These are phyloP conservation scores for Adansonia grandidieri DNA, from an alignment of 441 rosid genomes.

Conservation along the genomic window DNA sequence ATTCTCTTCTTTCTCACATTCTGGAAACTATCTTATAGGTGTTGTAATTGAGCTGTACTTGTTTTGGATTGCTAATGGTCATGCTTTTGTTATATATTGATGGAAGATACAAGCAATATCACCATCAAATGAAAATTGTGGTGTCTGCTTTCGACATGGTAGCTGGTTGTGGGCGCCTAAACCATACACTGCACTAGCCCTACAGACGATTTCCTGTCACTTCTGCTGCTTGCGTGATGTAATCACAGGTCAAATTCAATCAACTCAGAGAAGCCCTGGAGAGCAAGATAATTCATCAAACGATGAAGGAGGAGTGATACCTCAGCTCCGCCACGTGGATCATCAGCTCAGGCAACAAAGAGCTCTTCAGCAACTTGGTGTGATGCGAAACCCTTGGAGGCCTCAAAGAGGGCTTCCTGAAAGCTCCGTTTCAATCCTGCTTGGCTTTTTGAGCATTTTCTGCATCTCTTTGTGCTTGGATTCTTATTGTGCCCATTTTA, in stretches of 20 bases:
- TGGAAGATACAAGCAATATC: constrained; percentile 70
- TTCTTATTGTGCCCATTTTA: not conserved
- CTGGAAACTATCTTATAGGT: not conserved
- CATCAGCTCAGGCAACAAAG: constrained; percentile 82
- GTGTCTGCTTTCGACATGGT: constrained; percentile 70
- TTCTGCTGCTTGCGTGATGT: constrained; percentile 79
- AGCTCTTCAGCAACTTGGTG: constrained; percentile 81
- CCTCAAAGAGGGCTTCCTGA: constrained; percentile 98
- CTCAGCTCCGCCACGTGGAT: constrained; percentile 76
- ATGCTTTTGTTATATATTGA: constrained; percentile 55
- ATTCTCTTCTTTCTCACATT: not conserved
- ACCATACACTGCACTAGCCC: constrained; percentile 77
- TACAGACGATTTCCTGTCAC: constrained; percentile 80
- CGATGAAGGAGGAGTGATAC: constrained; percentile 52
- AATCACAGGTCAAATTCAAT: constrained; percentile 61
- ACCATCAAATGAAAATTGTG: constrained; percentile 75
- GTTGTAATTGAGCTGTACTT: constrained; percentile 2
- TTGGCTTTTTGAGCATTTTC: constrained; percentile 98
- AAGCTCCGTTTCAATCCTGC: constrained; percentile 82
- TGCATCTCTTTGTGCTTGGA: constrained; percentile 73
- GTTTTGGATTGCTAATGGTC: constrained; percentile 19
- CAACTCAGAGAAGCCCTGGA: constrained; percentile 57
- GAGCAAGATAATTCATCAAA: constrained; percentile 60
- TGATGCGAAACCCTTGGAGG: constrained; percentile 88
- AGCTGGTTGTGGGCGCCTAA: constrained; percentile 76